Percentiles rank a stretch among this genome's conserved stretches.
Evolutionary conservation across 1,139 yeast species (phyloP).

Genomic region (Suhomyces yuchorum): DNA sequence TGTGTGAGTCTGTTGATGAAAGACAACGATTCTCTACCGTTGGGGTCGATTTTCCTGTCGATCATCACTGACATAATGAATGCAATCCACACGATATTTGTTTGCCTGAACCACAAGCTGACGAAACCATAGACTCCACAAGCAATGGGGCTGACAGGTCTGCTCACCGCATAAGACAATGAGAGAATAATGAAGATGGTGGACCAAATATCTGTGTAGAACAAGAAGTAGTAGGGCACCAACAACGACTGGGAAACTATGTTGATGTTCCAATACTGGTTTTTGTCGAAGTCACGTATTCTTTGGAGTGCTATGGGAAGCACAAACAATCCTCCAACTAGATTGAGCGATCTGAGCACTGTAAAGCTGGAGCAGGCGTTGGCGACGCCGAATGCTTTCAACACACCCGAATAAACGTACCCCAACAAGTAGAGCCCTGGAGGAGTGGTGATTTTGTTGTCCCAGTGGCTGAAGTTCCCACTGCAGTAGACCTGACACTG

Average conservation of each 20-base stretch:
- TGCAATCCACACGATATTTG: constrained; percentile 84
- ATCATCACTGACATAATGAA: constrained; percentile 60
- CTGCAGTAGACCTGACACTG: constrained; percentile 72
- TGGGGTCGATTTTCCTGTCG: constrained; percentile 42
- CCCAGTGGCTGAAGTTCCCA: constrained; percentile 71
- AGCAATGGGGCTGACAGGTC: constrained; percentile 23
- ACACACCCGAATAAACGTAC: constrained; percentile 41
- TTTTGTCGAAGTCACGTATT: constrained; percentile 31
- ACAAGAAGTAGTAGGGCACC: constrained; percentile 70
- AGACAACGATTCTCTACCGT: constrained; percentile 5
- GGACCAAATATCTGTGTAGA: constrained; percentile 95
- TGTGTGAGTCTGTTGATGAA: constrained; percentile 15
- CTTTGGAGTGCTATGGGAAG: constrained; percentile 45
- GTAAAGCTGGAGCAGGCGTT: constrained; percentile 40
- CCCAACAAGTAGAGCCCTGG: constrained; percentile 87
- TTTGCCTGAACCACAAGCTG: constrained; percentile 80
- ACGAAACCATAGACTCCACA: constrained; percentile 53
- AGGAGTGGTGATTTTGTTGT: constrained; percentile 91
- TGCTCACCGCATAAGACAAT: constrained; percentile 33
- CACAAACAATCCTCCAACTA: constrained; percentile 61
- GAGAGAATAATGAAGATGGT: constrained; percentile 59
- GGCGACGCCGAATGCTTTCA: constrained; percentile 23
- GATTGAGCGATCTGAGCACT: constrained; percentile 58
- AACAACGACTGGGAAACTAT: constrained; percentile 68
- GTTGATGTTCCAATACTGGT: constrained; percentile 51